Evolutionary conservation across 2,329 filamentous ascomycete species (phyloP), one percentile per base, ranked within the genome.

Genomic region (Botrytis galanthina): DNA sequence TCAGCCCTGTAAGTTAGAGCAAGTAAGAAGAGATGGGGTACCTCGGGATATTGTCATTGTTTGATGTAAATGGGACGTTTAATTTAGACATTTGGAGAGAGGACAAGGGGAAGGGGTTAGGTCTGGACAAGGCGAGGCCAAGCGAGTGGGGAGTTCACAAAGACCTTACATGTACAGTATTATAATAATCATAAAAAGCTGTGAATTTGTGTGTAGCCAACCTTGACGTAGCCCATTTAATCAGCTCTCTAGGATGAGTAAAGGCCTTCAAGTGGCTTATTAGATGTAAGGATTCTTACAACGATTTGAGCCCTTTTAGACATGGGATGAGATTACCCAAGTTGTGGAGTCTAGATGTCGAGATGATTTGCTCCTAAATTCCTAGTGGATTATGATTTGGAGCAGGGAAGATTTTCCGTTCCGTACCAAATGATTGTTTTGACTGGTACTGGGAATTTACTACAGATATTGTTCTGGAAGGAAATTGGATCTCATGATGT

Each of bases 61-160:
- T 87, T 87, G 86, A 87, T 83, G 83, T 85, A 85, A 81, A 86
- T 85, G 83, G 83, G 82, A 84, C 75, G 71, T 71, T 71, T 62
- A 71, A 71, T 71, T 66, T 57, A 14, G 44, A 71, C 20, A 60
- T 68, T 39, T 67, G 26, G 26, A 29, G 64, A 68, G 46, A 68
- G 46, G n/a, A 57, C 64, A 54, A 68, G 64, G 64, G 64, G 64
- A 54, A 68, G 64, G 64, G 64, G 64, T 32, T 29, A 22, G 22
- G 20, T 54, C 51, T 68, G 35, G 44, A 63, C 29, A 48, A 39
- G 48, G 48, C 67, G 44, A 39, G 42, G 42, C 32, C 69, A 64
- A 63, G 51, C 69, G 64, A 68, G 44, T 32, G 63, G 63, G 32
- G 63, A 22, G 26, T 46, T 62, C 37, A 62, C 60, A n/a, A 18